Conservation (phyloP, 2,329 filamentous ascomycete genomes). For the Trichoderma harzianum region DNA sequence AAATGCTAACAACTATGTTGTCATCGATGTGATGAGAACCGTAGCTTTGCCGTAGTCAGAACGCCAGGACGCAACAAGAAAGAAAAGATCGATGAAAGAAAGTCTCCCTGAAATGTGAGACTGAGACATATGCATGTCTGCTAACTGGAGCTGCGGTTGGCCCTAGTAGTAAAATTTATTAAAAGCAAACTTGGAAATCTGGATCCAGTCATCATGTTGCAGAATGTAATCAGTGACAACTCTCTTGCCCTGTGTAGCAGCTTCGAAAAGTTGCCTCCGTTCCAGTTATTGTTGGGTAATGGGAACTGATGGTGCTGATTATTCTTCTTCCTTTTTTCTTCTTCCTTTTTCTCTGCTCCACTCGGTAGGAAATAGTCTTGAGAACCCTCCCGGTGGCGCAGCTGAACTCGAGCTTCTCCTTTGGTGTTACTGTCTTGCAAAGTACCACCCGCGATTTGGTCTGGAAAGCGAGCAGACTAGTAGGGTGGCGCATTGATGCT, state of each 20-base stretch:
- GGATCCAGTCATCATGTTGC: neutral
- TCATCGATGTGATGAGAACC: neutral
- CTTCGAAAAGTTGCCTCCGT: neutral
- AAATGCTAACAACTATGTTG: neutral
- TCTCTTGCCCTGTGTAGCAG: neutral
- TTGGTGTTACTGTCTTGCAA: neutral
- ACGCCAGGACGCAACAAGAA: neutral
- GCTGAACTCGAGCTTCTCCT: neutral
- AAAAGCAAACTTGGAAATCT: neutral
- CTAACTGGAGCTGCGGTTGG: neutral
- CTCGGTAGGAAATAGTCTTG: neutral
- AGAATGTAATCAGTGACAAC: neutral
- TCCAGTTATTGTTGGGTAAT: neutral
- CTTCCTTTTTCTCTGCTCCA: neutral
- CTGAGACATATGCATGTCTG: neutral
- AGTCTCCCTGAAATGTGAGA: neutral
- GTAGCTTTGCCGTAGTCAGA: neutral
- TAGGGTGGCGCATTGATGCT: constrained; percentile 5
- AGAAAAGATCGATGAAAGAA: neutral
- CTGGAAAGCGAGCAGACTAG: neutral
- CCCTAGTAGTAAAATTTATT: neutral
- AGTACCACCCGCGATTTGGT: neutral
- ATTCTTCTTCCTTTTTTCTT: neutral
- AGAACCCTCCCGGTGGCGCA: neutral
- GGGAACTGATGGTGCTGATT: neutral